These are phyloP conservation scores for Kitagawia praeruptora DNA, from an alignment of 129 eudicot species.

Conservation along the genomic window DNA sequence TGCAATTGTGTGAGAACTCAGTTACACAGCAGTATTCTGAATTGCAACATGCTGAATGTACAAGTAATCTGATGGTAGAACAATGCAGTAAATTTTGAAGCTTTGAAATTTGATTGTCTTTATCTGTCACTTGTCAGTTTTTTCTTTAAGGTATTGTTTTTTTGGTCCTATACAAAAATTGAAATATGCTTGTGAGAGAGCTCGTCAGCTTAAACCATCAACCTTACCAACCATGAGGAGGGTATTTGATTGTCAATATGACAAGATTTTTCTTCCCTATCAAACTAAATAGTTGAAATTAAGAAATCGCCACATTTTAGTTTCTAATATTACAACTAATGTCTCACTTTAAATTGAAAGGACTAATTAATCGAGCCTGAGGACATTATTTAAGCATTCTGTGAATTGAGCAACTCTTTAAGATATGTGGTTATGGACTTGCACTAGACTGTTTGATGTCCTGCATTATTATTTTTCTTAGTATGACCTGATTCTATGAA, in stretches of 20 bases:
- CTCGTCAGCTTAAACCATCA: neutral
- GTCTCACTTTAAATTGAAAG: neutral
- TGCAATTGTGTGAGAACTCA: neutral
- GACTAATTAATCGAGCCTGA: neutral
- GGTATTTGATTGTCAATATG: neutral
- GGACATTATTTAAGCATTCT: neutral
- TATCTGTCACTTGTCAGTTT: neutral
- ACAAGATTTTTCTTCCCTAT: neutral
- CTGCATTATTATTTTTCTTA: neutral
- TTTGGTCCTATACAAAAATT: neutral
- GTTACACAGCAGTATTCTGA: neutral
- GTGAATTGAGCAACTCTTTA: neutral
- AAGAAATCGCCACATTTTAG: neutral
- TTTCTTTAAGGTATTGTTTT: neutral
- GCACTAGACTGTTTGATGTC: neutral
- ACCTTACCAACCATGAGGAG: neutral
- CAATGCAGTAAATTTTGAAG: neutral
- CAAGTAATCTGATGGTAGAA: neutral
- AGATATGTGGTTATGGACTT: neutral
- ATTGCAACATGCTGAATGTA: neutral
- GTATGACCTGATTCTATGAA: neutral
- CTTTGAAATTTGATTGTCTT: neutral
- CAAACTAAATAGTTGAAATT: neutral
- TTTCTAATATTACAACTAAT: neutral
- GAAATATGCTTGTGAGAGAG: neutral